A percentile compares a stretch with the other conserved stretches of the same genome.
Conservation (phyloP, 2,329 filamentous ascomycete genomes). For the Pseudopithomyces chartarum region DNA sequence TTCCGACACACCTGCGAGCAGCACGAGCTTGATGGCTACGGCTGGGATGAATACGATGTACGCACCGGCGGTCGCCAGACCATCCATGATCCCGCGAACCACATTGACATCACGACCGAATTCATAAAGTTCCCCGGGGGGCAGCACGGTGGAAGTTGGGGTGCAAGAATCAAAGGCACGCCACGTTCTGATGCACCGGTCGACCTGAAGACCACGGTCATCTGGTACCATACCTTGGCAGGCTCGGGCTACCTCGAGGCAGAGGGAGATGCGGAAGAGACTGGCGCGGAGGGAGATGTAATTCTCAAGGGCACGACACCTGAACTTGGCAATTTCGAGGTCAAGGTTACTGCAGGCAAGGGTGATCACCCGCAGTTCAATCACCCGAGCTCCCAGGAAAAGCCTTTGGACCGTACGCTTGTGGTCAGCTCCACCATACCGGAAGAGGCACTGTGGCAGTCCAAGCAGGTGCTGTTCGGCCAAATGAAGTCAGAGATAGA, state of each 20-base stretch:
- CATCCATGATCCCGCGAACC: slow-evolving; percentile 88
- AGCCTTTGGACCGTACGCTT: slow-evolving; percentile 76
- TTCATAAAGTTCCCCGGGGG: slow-evolving; percentile 94
- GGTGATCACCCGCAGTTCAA: slow-evolving; percentile 60
- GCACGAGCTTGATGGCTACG: slow-evolving; percentile 92
- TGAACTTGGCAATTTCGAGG: slow-evolving; percentile 77
- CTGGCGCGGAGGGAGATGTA: slow-evolving; percentile 66
- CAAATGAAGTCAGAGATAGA: slow-evolving; percentile 69
- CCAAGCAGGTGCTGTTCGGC: slow-evolving; percentile 69
- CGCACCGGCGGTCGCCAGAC: slow-evolving; percentile 85
- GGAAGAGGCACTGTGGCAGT: slow-evolving; percentile 79
- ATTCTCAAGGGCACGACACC: slow-evolving; percentile 71
- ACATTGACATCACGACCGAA: slow-evolving; percentile 86
- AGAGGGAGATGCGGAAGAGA: slow-evolving; percentile 44
- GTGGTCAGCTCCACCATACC: slow-evolving; percentile 73
- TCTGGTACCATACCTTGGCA: slow-evolving; percentile 84
- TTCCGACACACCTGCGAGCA: slow-evolving; percentile 97
- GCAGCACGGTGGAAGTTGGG: slow-evolving; percentile 87
- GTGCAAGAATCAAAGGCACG: slow-evolving; percentile 80
- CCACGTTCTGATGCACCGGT: slow-evolving; percentile 70
- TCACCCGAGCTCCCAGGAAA: slow-evolving; percentile 69
- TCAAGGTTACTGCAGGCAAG: slow-evolving; percentile 76
- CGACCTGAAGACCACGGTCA: slow-evolving; percentile 73
- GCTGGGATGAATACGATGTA: slow-evolving; percentile 97
- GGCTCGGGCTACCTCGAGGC: slow-evolving; percentile 71